Base-by-base conservation (phyloP, 2,329 filamentous ascomycete genomes). In the Hypomyces perniciosus region DNA sequence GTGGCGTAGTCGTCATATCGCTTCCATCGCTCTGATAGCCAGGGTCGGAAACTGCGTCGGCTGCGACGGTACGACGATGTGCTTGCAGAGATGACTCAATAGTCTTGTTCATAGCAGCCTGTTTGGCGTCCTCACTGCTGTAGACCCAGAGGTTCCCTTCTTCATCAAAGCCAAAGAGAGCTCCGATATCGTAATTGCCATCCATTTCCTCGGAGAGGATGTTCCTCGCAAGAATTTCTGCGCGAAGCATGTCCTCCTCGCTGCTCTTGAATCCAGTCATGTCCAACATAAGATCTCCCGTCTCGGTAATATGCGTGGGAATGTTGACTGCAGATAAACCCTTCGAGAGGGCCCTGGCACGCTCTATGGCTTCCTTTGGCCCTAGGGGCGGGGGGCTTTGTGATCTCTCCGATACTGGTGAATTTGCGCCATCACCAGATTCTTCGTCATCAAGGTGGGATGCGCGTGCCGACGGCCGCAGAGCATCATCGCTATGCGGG, bases 61-160 rank as follows among this genome's bases (percentile, higher is more conserved):
- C 80, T 13, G 81, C 80, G 20, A 81, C 72, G 35, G 83, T 74
- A 10, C 70, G 67, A 12, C 71, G 66, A 51, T 71, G 68, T 8
- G 71, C 67, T 13, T 72, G 70, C 44, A 79, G 63, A 8, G 75
- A 72, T 6, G 74, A 71, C 50, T 80, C 77, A 54, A 79, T 75
- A 1, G 78, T 79, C 59, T 73, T 79, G 65, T 86, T 84, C 72
- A 85, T 85, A 31, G 92, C 92, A 6, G 88, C 86, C 61, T 93
- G 86, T 64, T 96, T 97, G 27, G 93, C 90, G 63, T 96, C 91
- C 67, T 97, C 91, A 61, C 91, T 97, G 70, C 90, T 93, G 72
- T 99, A 99, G 58, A 99, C 97, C 92, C 93, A 97, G n/a, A 99
- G 77, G 62, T 99, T 99, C 6, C 93, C 93, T 53, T 93, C 84